Evolutionary conservation across 2,329 filamentous ascomycete genomes (phyloP).

Genomic region (Colletotrichum musae): DNA sequence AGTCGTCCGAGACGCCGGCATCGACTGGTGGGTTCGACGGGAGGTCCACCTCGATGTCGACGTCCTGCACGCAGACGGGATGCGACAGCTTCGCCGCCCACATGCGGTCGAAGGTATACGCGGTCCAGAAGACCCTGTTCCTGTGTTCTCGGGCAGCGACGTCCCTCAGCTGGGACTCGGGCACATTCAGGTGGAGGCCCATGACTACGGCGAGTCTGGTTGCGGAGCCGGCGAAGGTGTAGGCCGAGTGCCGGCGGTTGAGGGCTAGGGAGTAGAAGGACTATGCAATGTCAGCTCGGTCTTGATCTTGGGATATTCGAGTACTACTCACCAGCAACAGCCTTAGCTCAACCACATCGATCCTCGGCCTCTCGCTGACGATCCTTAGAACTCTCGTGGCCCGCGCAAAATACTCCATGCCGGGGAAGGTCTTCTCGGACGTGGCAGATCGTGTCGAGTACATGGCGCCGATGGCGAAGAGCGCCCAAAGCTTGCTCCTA

Average conservation of each 20-base stretch:
- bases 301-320: too few species aligned
- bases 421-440: constrained; percentile 55
- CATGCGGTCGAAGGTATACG: constrained; percentile 61
- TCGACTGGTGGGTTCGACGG: constrained; percentile 54
- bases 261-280: constrained; percentile 60
- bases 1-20: constrained; percentile 46
- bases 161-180: constrained; percentile 57
- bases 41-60: constrained; percentile 61
- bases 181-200: constrained; percentile 58
- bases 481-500: constrained; percentile 58
- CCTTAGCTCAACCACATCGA: constrained; percentile 60
- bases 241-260: constrained; percentile 61
- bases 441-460: constrained; percentile 57
- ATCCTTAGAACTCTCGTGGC: constrained; percentile 56
- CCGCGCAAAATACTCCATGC: constrained; percentile 58
- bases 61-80: constrained; percentile 62
- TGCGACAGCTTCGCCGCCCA: constrained; percentile 64
- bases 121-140: constrained; percentile 59
- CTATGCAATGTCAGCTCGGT: constrained; percentile 44
- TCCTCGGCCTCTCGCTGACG: constrained; percentile 57
- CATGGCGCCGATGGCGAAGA: constrained; percentile 63
- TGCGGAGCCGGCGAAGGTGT: constrained; percentile 59
- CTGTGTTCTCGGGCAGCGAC: constrained; percentile 55
- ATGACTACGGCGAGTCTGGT: constrained; percentile 60
- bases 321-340: constrained; percentile 57